Conservation (phyloP, 73 alveolate genomes). For the Loxodes magnus region DNA sequence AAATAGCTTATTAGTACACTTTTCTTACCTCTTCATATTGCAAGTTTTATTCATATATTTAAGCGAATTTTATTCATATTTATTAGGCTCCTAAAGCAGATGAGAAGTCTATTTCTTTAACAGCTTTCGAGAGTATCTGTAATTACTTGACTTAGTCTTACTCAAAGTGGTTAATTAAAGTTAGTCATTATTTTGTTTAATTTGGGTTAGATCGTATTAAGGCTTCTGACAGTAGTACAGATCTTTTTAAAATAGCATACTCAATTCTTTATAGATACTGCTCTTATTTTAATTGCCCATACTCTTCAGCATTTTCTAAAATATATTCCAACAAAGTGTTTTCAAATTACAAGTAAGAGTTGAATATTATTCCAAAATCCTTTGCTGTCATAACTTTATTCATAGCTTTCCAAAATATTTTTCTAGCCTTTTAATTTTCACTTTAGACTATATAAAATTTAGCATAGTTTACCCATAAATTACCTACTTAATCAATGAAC, state of each 20-base stretch:
- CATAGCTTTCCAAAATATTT: slow-evolving; percentile 87
- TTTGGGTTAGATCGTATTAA: slow-evolving; percentile 81
- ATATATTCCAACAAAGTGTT: slow-evolving; percentile 56
- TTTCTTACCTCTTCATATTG: slow-evolving; percentile 49
- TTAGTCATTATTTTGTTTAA: slow-evolving; percentile 87
- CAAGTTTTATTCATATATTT: slow-evolving; percentile 54
- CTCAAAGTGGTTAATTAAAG: slow-evolving; percentile 63
- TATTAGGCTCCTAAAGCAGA: slow-evolving; percentile 85
- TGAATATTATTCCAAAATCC: slow-evolving; percentile 89
- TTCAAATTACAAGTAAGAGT: slow-evolving; percentile 88
- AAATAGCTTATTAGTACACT: slow-evolving; percentile 47
- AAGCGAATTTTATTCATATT: slow-evolving; percentile 81
- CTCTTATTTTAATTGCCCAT: slow-evolving; percentile 46
- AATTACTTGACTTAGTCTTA: slow-evolving; percentile 41
- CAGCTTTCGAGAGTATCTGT: slow-evolving; percentile 78
- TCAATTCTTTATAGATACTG: slow-evolving; percentile 59
- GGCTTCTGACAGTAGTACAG: slow-evolving; percentile 67
- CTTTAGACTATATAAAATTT: slow-evolving; percentile 77
- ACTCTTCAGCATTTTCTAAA: slow-evolving; percentile 34
- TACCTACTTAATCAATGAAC: slow-evolving; percentile 86
- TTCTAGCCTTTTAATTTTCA: slow-evolving; percentile 79
- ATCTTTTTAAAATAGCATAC: slow-evolving; percentile 77
- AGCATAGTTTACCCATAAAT: slow-evolving; percentile 84
- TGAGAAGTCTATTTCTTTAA: slow-evolving; percentile 66
- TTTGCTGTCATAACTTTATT: slow-evolving; percentile 75